Base-by-base conservation (phyloP, 345 rosid species). In the Erucastrum elatum region DNA sequence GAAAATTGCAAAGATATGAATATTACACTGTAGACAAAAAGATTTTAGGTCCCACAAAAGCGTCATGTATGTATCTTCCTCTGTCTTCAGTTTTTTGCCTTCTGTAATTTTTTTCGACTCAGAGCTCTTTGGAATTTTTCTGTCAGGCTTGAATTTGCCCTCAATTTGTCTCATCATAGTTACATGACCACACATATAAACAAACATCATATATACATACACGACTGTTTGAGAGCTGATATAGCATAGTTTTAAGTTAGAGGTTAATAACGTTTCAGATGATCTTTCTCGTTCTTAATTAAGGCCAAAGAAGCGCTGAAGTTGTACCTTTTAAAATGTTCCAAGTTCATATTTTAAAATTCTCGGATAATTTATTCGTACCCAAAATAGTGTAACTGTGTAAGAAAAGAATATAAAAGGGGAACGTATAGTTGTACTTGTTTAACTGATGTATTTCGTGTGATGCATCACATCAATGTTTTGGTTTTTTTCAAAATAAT, bases 61-160 rank as follows among this genome's bases (percentile, higher is more conserved):
- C 76, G 76, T 64, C 72, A 75, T 61, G 8, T 61, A 61, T 29
- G 21, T 21, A 21, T 75, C 79, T 69, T 75, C 66, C 75, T 39
- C 26, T 79, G 70, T 8, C 46, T 75, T 30, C 33, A n/a, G 0
- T 21, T 55, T 55, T 55, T 63, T 63, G 8, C 53, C 75, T 53
- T 68, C 65, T 74, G 71, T 35, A 73, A 46, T 21, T 39, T 39
- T 31, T 30, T 11, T 41, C 77, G 75, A 74, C 75, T 68, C 68
- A 80, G 56, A 41, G 39, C 72, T 64, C 67, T 79, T 80, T 75
- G 76, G 80, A 75, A 64, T 70, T 80, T 75, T 64, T 63, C 65
- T 75, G 79, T 39, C 83, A 80, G 80, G 70, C 44, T 64, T 80
- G 63, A 69, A 80, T 70, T 31, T 69, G 2, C 71, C 68, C 56